A percentile compares a stretch with the other conserved stretches of the same genome.
Conservation (phyloP, 208 protist genomes). For the Leishmania gerbilli region DNA sequence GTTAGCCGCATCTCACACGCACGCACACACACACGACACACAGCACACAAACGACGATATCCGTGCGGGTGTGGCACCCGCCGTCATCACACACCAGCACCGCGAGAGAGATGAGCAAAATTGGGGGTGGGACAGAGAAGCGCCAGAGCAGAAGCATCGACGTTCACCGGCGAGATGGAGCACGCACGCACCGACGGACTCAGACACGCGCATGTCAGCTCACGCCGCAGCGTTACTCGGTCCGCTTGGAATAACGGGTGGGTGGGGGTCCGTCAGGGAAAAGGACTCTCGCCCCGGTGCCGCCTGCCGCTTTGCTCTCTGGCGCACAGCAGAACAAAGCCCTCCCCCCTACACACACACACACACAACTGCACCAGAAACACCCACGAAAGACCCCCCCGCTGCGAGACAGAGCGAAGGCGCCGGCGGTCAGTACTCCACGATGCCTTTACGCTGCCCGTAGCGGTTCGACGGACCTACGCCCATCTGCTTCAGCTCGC, state of each 20-base stretch:
- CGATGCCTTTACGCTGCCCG: constrained; percentile 54
- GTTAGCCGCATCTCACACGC: background rate
- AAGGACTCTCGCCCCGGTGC: background rate
- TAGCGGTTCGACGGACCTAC: constrained; percentile 61
- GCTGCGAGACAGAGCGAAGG: background rate
- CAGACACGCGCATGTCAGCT: background rate
- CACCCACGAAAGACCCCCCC: background rate
- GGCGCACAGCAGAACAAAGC: background rate
- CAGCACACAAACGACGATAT: background rate
- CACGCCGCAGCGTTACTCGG: background rate
- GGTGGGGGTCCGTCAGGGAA: background rate
- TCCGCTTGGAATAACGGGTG: background rate
- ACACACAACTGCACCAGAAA: background rate
- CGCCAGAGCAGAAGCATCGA: background rate
- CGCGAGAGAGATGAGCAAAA: background rate
- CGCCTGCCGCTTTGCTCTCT: too few relatives aligned
- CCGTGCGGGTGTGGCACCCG: background rate
- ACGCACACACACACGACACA: background rate
- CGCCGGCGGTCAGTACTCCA: constrained; percentile 45
- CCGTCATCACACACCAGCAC: background rate
- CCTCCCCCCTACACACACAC: background rate
- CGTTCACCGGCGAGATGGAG: background rate
- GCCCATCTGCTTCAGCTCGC: constrained; percentile 64
- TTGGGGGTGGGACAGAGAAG: background rate
- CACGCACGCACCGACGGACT: background rate